phyloP scores from a whole-genome alignment of 345 rosid species.

The Populus tremula region DNA sequence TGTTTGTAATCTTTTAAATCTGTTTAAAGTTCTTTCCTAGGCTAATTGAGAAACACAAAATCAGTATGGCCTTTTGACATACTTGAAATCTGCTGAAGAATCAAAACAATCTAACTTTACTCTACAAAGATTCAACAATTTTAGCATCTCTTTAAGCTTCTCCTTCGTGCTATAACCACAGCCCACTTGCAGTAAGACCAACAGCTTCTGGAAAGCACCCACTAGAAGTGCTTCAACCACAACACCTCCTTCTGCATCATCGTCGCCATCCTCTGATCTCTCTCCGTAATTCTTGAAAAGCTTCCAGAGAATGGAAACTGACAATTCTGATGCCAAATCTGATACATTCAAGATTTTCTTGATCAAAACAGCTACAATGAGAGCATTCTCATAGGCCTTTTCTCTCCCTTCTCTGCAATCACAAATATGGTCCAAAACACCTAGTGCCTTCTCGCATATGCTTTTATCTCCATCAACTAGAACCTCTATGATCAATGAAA shows the following conservation, averaged over 20 bases:
- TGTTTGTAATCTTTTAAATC: not conserved
- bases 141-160: slow-evolving; percentile 33
- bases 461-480: slow-evolving; percentile 35
- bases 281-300: slow-evolving; percentile 17
- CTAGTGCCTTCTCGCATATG: slow-evolving; percentile 35
- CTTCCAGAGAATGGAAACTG: slow-evolving; percentile 39
- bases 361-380: slow-evolving; percentile 30
- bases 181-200: slow-evolving; percentile 35
- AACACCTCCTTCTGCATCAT: slow-evolving; percentile 6
- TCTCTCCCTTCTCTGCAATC: slow-evolving; percentile 30
- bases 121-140: slow-evolving; percentile 26
- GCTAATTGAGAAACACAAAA: not conserved
- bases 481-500: slow-evolving; percentile 23
- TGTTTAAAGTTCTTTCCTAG: not conserved
- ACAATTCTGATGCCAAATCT: slow-evolving; percentile 17
- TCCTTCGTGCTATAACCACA: slow-evolving; percentile 24
- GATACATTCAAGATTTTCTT: slow-evolving; percentile 35
- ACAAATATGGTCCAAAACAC: slow-evolving; percentile 30
- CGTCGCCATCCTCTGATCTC: not conserved
- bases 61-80: slow-evolving; percentile 21
- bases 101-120: slow-evolving; percentile 25
- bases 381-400: slow-evolving; percentile 19
- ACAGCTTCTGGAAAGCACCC: slow-evolving; percentile 32
- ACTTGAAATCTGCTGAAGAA: slow-evolving; percentile 32
- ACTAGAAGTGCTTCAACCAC: slow-evolving; percentile 26